A percentile compares a stretch with the other conserved stretches of the same genome.
Conservation (phyloP, 1,284 basidiomycete genomes). For the Sanghuangporus sanghuang region DNA sequence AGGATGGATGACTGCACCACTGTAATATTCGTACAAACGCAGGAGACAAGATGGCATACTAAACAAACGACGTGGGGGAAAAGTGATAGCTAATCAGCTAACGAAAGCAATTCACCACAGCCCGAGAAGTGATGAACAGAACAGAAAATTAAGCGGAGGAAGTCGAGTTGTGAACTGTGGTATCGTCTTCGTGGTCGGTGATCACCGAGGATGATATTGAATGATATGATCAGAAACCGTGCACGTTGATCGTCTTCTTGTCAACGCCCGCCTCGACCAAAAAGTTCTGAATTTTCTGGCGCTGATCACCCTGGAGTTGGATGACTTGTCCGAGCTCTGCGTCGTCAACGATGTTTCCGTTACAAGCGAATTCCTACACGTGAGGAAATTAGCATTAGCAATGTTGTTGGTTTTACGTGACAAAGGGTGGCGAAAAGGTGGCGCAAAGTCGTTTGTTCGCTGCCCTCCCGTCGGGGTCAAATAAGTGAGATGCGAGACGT, state of each 20-base stretch:
- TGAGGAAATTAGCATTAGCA: constrained; percentile 5
- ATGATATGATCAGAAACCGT: constrained; percentile 64
- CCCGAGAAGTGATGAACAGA: not conserved
- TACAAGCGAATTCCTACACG: constrained; percentile 94
- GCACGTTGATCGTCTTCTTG: constrained; percentile 74
- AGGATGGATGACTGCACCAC: not conserved
- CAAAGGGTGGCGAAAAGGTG: not conserved
- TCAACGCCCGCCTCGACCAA: constrained; percentile 75
- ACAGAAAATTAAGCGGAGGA: not conserved
- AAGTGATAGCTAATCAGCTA: not conserved
- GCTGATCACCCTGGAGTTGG: constrained; percentile 98
- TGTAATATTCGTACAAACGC: constrained; percentile 1
- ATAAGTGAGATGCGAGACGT: constrained; percentile 9
- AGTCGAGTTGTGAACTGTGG: not conserved
- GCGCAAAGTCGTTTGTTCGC: not conserved
- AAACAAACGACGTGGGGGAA: not conserved
- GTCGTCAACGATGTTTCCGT: constrained; percentile 96
- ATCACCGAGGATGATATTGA: not conserved
- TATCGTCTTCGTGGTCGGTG: not conserved
- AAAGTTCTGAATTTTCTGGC: constrained; percentile 86
- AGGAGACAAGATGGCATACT: not conserved
- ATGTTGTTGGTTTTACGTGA: not conserved
- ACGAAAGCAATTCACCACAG: not conserved
- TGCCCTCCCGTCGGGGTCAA: not conserved
- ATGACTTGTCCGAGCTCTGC: constrained; percentile 97